Evolutionary conservation across 148 eudicot genomes (phyloP).

Genomic region (Cornus florida): DNA sequence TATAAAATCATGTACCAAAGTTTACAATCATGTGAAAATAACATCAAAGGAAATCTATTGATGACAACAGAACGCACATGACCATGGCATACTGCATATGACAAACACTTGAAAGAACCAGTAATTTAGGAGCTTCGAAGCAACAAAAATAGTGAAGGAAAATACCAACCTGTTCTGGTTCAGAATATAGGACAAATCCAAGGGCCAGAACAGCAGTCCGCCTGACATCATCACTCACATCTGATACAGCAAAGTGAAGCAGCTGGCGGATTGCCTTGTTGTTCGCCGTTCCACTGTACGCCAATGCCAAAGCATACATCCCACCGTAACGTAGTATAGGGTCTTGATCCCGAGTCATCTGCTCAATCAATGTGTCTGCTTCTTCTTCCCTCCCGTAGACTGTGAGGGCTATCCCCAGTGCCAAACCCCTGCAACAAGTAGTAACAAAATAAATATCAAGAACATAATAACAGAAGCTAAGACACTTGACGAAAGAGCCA

Average conservation of each 20-base stretch:
- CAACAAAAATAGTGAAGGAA: background rate
- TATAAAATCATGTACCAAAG: background rate
- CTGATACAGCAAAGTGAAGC: slow-evolving; percentile 98
- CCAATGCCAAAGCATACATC: slow-evolving; percentile 97
- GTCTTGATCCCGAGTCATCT: slow-evolving; percentile 98
- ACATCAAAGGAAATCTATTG: background rate
- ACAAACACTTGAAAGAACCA: slow-evolving; percentile 1
- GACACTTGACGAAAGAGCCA: slow-evolving; percentile 8
- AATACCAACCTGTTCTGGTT: slow-evolving; percentile 91
- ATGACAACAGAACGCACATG: background rate
- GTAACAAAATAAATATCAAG: slow-evolving; percentile 3
- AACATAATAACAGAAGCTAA: slow-evolving; percentile 8
- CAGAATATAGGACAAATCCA: slow-evolving; percentile 91
- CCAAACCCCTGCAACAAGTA: slow-evolving; percentile 65
- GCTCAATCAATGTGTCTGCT: slow-evolving; percentile 94
- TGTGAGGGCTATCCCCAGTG: slow-evolving; percentile 93
- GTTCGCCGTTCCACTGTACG: slow-evolving; percentile 92
- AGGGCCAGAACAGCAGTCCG: slow-evolving; percentile 97
- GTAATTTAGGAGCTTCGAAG: background rate
- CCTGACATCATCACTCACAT: slow-evolving; percentile 97
- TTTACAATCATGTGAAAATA: background rate
- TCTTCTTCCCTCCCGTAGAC: slow-evolving; percentile 99
- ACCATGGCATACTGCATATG: background rate
- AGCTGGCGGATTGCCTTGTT: slow-evolving; percentile 98
- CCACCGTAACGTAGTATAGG: slow-evolving; percentile 97